A percentile compares a stretch with the other conserved stretches of the same genome.
Conservation (phyloP, 2,329 filamentous ascomycete genomes). For the Penicillium oxalicum region DNA sequence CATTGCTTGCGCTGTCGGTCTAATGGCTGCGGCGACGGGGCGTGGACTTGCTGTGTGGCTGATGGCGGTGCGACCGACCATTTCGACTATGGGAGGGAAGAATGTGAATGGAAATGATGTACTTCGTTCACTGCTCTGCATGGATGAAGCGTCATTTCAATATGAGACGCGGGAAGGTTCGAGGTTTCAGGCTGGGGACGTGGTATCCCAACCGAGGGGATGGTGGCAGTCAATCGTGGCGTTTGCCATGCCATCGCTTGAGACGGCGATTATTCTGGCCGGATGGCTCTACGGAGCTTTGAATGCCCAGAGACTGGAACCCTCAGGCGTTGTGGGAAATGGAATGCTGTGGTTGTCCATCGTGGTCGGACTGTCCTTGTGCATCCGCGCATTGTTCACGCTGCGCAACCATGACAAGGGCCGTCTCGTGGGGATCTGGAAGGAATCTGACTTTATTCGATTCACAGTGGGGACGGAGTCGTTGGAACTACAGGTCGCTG, state of each 20-base stretch:
- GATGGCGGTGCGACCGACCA: constrained; percentile 1
- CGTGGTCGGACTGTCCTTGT: neutral
- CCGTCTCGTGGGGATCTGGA: neutral
- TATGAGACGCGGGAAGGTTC: constrained; percentile 1
- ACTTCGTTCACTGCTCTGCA: neutral
- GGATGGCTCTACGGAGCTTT: constrained; percentile 2
- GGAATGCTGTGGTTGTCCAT: neutral
- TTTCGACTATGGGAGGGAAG: constrained; percentile 2
- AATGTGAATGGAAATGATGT: constrained; percentile 2
- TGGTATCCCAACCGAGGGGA: neutral
- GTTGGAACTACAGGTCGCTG: neutral
- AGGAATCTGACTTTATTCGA: neutral
- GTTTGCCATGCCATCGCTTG: neutral
- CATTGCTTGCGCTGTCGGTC: constrained; percentile 1
- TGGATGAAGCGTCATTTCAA: neutral
- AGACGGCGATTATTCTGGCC: neutral
- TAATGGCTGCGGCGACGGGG: constrained; percentile 3
- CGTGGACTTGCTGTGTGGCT: constrained; percentile 1
- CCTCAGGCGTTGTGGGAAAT: neutral
- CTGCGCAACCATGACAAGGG: neutral
- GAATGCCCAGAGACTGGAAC: neutral
- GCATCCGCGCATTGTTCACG: neutral
- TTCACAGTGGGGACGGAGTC: neutral
- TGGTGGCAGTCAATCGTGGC: neutral
- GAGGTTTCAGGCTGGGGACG: neutral